A percentile compares a stretch with the other conserved stretches of the same genome.
Evolutionary conservation across 2,329 filamentous ascomycete species (phyloP).

Genomic region (Xylaria sp.): DNA sequence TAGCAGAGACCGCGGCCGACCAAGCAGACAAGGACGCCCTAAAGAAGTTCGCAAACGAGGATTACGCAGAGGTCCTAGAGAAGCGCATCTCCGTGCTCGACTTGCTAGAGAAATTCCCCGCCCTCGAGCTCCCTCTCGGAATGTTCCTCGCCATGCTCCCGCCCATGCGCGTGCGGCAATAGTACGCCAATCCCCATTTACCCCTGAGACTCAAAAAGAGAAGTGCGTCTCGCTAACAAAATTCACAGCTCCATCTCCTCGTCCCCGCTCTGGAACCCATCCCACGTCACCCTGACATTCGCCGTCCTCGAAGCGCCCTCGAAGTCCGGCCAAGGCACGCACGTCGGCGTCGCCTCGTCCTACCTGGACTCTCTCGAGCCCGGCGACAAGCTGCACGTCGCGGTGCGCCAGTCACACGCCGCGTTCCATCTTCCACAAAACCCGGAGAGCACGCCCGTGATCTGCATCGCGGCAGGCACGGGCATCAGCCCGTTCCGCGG

Average conservation of each 20-base stretch:
- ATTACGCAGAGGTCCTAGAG: constrained; percentile 60
- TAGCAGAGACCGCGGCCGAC: constrained; percentile 48
- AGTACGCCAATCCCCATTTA: constrained; percentile 61
- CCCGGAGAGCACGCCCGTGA: constrained; percentile 59
- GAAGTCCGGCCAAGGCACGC: constrained; percentile 59
- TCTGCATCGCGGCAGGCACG: constrained; percentile 64
- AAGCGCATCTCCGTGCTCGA: constrained; percentile 75
- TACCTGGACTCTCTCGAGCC: constrained; percentile 65
- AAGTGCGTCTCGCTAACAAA: constrained; percentile 35
- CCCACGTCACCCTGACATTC: constrained; percentile 73
- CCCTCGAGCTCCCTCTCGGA: constrained; percentile 70
- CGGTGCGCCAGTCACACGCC: constrained; percentile 52
- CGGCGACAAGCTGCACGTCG: constrained; percentile 55
- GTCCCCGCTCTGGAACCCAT: constrained; percentile 70
- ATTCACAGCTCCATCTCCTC: constrained; percentile 73
- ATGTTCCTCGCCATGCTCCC: constrained; percentile 78
- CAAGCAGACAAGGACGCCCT: constrained; percentile 54
- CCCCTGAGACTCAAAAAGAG: constrained; percentile 45
- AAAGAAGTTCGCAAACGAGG: constrained; percentile 57
- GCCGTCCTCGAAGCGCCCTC: constrained; percentile 70
- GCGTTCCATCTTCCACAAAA: constrained; percentile 63
- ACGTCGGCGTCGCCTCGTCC: constrained; percentile 70
- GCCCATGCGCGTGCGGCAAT: constrained; percentile 81
- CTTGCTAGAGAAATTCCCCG: constrained; percentile 72
- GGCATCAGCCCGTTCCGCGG: constrained; percentile 59